Percentiles rank a stretch among this genome's conserved stretches.
Evolutionary conservation across 2,329 filamentous ascomycete genomes (phyloP).

Genomic region (Penicillium aurantiogriseum): DNA sequence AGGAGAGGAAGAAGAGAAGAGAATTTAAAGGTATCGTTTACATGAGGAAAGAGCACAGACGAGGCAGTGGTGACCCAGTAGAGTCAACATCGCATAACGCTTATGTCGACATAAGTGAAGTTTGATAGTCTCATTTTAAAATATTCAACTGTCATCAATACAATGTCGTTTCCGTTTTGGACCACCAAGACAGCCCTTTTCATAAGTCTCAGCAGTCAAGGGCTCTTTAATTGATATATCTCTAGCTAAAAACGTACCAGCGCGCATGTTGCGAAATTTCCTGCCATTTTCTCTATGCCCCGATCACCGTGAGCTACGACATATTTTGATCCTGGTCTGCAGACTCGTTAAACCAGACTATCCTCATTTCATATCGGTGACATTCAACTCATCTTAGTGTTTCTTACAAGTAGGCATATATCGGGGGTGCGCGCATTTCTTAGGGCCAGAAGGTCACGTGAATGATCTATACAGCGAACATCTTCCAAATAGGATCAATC

Average conservation of each 20-base stretch:
- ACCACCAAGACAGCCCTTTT: accelerated
- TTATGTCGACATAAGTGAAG: not conserved
- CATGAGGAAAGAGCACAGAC: not conserved
- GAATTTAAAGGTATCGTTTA: not conserved
- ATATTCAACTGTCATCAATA: not conserved
- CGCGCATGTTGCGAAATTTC: not conserved
- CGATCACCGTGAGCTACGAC: not conserved
- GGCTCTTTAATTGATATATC: not conserved
- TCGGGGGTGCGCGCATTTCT: not conserved
- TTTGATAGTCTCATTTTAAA: not conserved
- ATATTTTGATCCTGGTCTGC: too few relatives aligned
- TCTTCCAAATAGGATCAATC: not conserved
- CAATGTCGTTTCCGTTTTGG: not conserved
- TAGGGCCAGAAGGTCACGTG: not conserved
- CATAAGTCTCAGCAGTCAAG: too few relatives aligned
- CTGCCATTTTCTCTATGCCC: not conserved
- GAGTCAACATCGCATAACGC: not conserved
- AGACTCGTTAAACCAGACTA: not conserved
- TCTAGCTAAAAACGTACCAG: not conserved
- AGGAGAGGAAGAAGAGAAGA: not conserved
- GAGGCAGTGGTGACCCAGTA: not conserved
- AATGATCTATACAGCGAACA: too few relatives aligned
- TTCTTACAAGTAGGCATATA: too few relatives aligned
- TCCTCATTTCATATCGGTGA: not conserved
- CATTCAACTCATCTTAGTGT: not conserved